phyloP scores from a whole-genome alignment of 2,329 filamentous ascomycete species.

The Drechslerella dactyloides region DNA sequence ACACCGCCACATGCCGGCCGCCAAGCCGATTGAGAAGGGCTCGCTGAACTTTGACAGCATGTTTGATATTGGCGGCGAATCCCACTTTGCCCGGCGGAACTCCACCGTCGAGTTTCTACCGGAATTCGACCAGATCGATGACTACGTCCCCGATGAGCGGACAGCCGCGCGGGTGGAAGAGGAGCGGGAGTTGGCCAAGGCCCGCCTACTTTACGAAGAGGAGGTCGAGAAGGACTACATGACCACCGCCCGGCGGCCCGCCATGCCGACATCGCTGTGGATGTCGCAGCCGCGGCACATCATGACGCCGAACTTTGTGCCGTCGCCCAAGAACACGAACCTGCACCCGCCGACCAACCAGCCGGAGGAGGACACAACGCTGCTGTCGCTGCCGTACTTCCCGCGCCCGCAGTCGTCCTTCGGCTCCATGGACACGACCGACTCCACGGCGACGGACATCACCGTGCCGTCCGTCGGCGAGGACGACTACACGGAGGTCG shows the following conservation, averaged over 20 bases:
- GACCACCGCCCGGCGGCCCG: slow-evolving; percentile 30
- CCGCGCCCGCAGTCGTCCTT: slow-evolving; percentile 42
- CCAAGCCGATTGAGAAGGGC: slow-evolving; percentile 42
- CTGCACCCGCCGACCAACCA: slow-evolving; percentile 30
- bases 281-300: slow-evolving; percentile 39
- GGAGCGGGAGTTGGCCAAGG: slow-evolving; percentile 43
- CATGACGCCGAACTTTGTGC: slow-evolving; percentile 42
- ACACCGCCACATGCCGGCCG: slow-evolving; percentile 23
- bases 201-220: slow-evolving; percentile 39
- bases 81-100: slow-evolving; percentile 26
- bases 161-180: slow-evolving; percentile 42
- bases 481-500: slow-evolving; percentile 44
- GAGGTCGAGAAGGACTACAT: slow-evolving; percentile 43
- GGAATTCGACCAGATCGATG: slow-evolving; percentile 48
- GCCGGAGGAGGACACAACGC: slow-evolving; percentile 20
- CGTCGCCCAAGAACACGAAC: slow-evolving; percentile 26
- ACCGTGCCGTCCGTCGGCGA: slow-evolving; percentile 43
- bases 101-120: slow-evolving; percentile 44
- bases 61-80: slow-evolving; percentile 44
- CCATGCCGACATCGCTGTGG: slow-evolving; percentile 47
- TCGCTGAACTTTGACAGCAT: slow-evolving; percentile 41
- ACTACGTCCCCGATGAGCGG: slow-evolving; percentile 45
- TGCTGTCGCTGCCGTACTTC: slow-evolving; percentile 23
- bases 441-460: slow-evolving; percentile 29
- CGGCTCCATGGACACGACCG: slow-evolving; percentile 31